These are phyloP conservation scores for Actinomortierella ambigua DNA, from an alignment of 371 early-diverging fungal genomes.

Conservation along the genomic window DNA sequence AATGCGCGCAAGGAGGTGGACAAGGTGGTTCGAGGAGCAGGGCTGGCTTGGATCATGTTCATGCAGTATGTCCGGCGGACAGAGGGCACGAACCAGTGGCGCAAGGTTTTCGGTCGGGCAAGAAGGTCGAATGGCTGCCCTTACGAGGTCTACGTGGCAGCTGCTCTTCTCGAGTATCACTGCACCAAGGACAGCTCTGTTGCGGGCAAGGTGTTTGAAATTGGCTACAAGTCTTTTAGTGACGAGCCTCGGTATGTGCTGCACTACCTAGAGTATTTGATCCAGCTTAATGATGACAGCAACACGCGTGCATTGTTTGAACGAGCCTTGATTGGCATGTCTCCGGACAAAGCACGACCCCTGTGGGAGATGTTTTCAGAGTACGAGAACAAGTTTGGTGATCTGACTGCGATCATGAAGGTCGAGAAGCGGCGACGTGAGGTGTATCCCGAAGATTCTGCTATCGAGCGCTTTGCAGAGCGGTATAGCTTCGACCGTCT, in stretches of 20 bases:
- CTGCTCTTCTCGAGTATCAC: conserved; percentile 94
- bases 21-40: conserved; percentile 62
- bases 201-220: conserved; percentile 92
- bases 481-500: conserved; percentile 73
- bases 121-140: conserved; percentile 77
- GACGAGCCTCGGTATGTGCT: conserved; percentile 75
- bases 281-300: conserved; percentile 89
- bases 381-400: conserved; percentile 90
- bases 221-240: conserved; percentile 81
- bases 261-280: conserved; percentile 87
- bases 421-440: conserved; percentile 79
- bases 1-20: conserved; percentile 65
- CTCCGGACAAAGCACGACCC: conserved; percentile 68
- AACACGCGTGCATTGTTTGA: conserved; percentile 93
- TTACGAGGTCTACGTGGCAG: conserved; percentile 85
- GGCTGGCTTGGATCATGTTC: conserved; percentile 86
- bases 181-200: conserved; percentile 82
- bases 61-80: conserved; percentile 85
- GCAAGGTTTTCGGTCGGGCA: conserved; percentile 84
- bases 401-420: conserved; percentile 73
- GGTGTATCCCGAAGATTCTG: conserved; percentile 63
- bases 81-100: conserved; percentile 73
- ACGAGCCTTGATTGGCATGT: conserved; percentile 73
- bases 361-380: conserved; percentile 85
- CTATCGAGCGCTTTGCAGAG: conserved; percentile 60